Evolutionary conservation across 2,329 filamentous ascomycete genomes (phyloP).

Genomic region (Phialemoniopsis sp.): DNA sequence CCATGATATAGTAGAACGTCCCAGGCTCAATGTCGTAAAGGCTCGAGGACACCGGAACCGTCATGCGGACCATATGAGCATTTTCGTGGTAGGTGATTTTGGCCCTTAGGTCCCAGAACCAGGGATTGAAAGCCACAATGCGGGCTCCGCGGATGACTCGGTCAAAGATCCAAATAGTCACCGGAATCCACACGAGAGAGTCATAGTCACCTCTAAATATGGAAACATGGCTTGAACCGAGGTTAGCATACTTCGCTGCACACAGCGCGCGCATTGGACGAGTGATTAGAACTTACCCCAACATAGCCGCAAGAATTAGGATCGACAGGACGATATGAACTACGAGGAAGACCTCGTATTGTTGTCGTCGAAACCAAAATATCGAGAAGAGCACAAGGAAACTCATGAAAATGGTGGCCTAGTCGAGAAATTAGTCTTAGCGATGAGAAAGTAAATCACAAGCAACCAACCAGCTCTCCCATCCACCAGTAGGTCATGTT

Average conservation of each 20-base stretch:
- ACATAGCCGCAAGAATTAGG: slow-evolving; percentile 9
- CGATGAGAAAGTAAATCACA: too few relatives aligned
- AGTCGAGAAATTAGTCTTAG: too few relatives aligned
- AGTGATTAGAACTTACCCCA: background rate
- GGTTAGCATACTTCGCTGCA: too few relatives aligned
- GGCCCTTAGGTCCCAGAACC: slow-evolving; percentile 28
- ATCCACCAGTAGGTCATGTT: slow-evolving; percentile 2
- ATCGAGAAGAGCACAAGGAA: slow-evolving; percentile 39
- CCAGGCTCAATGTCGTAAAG: slow-evolving; percentile 28
- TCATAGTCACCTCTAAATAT: slow-evolving; percentile 23
- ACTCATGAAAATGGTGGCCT: slow-evolving; percentile 40
- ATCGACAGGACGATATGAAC: too few relatives aligned
- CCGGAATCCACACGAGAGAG: too few relatives aligned
- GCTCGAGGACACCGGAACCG: slow-evolving; percentile 23
- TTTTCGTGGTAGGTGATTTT: slow-evolving; percentile 25
- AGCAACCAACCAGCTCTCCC: background rate
- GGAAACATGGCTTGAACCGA: slow-evolving; percentile 30
- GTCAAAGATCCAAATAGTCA: too few relatives aligned
- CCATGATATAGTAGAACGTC: slow-evolving; percentile 37
- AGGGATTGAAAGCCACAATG: slow-evolving; percentile 30
- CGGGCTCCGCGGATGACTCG: slow-evolving; percentile 32
- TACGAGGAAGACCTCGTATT: slow-evolving; percentile 32
- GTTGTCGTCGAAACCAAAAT: slow-evolving; percentile 43
- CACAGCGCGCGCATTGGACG: too few relatives aligned
- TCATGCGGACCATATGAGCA: slow-evolving; percentile 35